These are phyloP conservation scores for Penicillium sp. DNA, from an alignment of 2,329 filamentous ascomycete genomes.

Conservation along the genomic window DNA sequence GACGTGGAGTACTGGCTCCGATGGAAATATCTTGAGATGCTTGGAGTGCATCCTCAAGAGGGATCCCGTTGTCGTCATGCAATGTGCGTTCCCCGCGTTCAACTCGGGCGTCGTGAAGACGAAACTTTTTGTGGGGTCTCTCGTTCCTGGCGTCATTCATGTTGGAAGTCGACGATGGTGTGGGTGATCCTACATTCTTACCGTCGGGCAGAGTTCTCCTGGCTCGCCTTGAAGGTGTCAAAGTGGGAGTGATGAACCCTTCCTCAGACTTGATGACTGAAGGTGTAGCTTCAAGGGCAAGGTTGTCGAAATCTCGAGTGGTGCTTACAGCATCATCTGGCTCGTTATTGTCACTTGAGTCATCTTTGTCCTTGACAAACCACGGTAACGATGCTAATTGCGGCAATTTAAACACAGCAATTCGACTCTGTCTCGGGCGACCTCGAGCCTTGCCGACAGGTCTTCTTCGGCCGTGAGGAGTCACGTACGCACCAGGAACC, in stretches of 20 bases:
- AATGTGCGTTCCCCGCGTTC: not conserved
- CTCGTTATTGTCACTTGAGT: slow-evolving; percentile 7
- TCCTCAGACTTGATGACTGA: not conserved
- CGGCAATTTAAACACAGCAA: slow-evolving; percentile 42
- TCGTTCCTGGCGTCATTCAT: slow-evolving; percentile 1
- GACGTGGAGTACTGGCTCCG: not conserved
- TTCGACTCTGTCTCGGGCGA: slow-evolving; percentile 39
- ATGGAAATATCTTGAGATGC: not conserved
- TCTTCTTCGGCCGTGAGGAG: slow-evolving; percentile 39
- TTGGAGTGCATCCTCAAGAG: not conserved
- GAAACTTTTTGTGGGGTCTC: slow-evolving; percentile 23
- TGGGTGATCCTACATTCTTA: not conserved
- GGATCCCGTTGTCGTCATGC: not conserved
- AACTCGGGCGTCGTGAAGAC: slow-evolving; percentile 2
- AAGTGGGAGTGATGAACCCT: not conserved
- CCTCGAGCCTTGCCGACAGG: slow-evolving; percentile 40
- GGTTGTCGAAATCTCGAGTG: not conserved
- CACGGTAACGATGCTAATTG: slow-evolving; percentile 36
- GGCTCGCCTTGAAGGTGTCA: not conserved
- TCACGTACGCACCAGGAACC: slow-evolving; percentile 43
- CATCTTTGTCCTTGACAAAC: slow-evolving; percentile 28
- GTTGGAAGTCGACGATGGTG: not conserved
- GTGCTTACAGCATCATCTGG: not conserved
- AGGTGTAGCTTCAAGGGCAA: not conserved
- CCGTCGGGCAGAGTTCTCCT: not conserved